Evolutionary conservation across 352 stramenopile genomes (phyloP).

Genomic region (Globisporangium takayamanum): DNA sequence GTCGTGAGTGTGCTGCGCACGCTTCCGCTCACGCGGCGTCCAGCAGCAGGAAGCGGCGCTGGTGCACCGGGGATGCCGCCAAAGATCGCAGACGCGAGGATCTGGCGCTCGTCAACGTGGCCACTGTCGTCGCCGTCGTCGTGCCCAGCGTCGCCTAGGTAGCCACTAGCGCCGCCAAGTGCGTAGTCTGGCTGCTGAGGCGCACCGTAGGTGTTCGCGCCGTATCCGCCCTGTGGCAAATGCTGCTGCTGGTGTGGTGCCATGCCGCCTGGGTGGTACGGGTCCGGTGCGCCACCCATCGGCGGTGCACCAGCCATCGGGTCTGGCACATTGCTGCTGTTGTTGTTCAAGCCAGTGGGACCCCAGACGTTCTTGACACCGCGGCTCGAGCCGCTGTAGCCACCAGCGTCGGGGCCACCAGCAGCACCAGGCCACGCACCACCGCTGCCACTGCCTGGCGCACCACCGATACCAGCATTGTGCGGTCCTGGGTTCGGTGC

Average conservation of each 20-base stretch:
- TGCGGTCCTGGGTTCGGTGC: conserved; percentile 17
- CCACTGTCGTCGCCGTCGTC: conserved; percentile 46
- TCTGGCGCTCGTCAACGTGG: conserved; percentile 63
- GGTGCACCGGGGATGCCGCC: conserved; percentile 89
- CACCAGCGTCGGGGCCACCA: conserved; percentile 29
- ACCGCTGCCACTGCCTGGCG: background rate
- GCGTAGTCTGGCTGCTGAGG: conserved; percentile 9
- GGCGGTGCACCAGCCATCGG: conserved; percentile 7
- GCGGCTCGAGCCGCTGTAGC: conserved; percentile 27
- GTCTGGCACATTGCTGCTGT: background rate
- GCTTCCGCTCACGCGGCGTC: conserved; percentile 32
- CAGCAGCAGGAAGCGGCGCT: conserved; percentile 28
- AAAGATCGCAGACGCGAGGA: conserved; percentile 95
- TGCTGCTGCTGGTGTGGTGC: conserved; percentile 6
- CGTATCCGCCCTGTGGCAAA: conserved; percentile 17
- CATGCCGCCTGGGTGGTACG: conserved; percentile 27
- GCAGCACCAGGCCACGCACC: conserved; percentile 22
- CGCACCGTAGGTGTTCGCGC: conserved; percentile 8
- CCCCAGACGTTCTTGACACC: conserved; percentile 84
- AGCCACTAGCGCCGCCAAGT: conserved; percentile 21
- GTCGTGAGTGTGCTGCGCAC: conserved; percentile 9
- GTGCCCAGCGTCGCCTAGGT: conserved; percentile 36
- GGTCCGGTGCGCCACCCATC: conserved; percentile 9
- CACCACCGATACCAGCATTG: conserved; percentile 12
- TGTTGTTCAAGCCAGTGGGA: conserved; percentile 62